Evolutionary conservation across 345 rosid species (phyloP).

Genomic region (Brassica carinata): DNA sequence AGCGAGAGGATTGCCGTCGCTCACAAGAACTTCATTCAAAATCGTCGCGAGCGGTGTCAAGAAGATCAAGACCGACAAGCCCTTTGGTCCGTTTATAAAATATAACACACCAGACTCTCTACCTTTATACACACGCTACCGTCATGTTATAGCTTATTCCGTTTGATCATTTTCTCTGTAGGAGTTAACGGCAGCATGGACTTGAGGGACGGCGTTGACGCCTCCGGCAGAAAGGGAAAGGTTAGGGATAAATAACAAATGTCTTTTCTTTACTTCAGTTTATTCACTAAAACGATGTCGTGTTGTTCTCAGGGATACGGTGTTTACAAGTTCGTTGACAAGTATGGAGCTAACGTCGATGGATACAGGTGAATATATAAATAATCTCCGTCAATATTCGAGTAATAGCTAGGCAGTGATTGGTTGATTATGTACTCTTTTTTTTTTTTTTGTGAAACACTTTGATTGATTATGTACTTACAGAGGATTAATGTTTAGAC

Average conservation of each 20-base stretch:
- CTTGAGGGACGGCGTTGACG: conserved; percentile 73
- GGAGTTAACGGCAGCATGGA: conserved; percentile 80
- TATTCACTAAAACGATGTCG: conserved; percentile 9
- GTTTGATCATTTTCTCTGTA: conserved; percentile 17
- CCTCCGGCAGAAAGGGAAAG: conserved; percentile 84
- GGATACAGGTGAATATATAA: conserved; percentile 58
- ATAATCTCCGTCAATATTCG: no score
- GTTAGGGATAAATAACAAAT: conserved; percentile 25
- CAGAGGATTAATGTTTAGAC: no score
- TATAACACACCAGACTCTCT: neutral
- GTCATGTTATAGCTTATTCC: neutral
- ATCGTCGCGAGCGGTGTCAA: conserved; percentile 60
- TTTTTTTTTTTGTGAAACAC: no score
- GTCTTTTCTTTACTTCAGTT: neutral
- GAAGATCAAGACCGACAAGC: conserved; percentile 86
- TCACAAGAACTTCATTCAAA: conserved; percentile 53
- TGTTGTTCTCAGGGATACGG: conserved; percentile 78
- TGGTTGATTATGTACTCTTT: no score
- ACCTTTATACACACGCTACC: neutral
- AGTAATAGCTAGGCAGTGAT: no score
- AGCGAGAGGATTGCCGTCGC: conserved; percentile 67
- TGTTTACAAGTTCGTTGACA: conserved; percentile 90
- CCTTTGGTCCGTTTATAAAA: conserved; percentile 52
- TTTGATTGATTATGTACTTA: no score
- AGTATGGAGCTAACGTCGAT: conserved; percentile 94